phyloP scores from a whole-genome alignment of 495 filamentous ascomycete genomes.

The Daldinia loculata region DNA sequence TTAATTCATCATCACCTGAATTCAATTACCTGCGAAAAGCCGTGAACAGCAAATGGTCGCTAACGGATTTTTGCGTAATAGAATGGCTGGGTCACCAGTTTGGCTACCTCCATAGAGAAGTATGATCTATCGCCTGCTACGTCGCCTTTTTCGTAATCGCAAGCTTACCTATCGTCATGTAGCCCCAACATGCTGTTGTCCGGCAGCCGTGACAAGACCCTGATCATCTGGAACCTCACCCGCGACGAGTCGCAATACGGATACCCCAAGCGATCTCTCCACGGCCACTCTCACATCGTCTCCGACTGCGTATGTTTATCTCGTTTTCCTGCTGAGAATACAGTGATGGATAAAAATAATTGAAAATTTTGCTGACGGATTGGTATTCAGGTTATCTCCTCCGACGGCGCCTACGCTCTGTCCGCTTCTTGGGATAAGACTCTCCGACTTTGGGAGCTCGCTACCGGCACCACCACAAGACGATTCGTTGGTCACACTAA shows the following conservation, averaged over 20 bases:
- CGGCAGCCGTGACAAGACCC: constrained; percentile 93
- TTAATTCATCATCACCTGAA: neutral
- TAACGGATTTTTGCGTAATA: constrained; percentile 30
- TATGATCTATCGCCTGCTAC: constrained; percentile 57
- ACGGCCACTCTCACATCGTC: constrained; percentile 99
- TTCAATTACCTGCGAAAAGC: neutral
- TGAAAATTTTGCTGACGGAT: constrained; percentile 50
- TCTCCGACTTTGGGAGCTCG: constrained; percentile 98
- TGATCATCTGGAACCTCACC: constrained; percentile 99
- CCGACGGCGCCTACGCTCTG: constrained; percentile 98
- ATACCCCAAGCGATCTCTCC: constrained; percentile 97
- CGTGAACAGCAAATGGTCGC: neutral
- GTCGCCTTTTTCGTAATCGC: constrained; percentile 11
- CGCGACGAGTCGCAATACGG: constrained; percentile 97
- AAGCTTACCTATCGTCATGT: constrained; percentile 47
- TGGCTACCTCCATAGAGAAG: constrained; percentile 99
- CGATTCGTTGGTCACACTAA: constrained; percentile 99
- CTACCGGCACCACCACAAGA: constrained; percentile 93
- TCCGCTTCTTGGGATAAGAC: constrained; percentile 99
- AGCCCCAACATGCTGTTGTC: constrained; percentile 99
- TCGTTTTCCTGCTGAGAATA: constrained; percentile 30
- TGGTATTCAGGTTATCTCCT: constrained; percentile 89
- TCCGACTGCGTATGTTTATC: constrained; percentile 94
- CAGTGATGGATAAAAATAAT: constrained; percentile 26
- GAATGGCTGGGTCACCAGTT: constrained; percentile 80